Percentiles rank a stretch among this genome's conserved stretches.
Evolutionary conservation across 345 rosid species (phyloP).

Genomic region (Salix exigua): DNA sequence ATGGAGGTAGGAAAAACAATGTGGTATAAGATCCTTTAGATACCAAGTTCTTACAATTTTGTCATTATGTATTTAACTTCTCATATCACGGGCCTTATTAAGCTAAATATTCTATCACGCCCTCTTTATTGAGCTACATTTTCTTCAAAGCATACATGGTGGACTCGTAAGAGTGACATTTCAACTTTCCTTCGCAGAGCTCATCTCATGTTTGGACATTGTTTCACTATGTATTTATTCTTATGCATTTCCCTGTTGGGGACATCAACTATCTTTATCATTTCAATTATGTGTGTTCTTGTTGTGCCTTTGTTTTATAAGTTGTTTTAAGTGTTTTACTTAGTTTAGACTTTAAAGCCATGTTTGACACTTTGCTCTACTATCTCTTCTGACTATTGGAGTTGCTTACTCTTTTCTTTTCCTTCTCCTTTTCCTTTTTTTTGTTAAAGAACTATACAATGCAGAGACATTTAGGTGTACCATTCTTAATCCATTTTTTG

Average conservation of each 20-base stretch:
- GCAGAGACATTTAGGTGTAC: neutral
- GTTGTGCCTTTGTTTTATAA: neutral
- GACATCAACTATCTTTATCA: neutral
- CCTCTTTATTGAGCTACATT: neutral
- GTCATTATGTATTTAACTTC: neutral
- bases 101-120: neutral
- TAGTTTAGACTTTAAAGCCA: neutral
- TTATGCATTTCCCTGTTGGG: neutral
- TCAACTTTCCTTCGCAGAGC: neutral
- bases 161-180: neutral
- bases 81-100: neutral
- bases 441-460: neutral
- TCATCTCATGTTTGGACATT: neutral
- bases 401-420: neutral
- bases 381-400: neutral
- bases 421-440: neutral
- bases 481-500: constrained; percentile 3
- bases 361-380: neutral
- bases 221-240: neutral
- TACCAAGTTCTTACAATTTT: neutral
- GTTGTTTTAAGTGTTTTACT: neutral
- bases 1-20: neutral
- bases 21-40: neutral
- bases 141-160: neutral
- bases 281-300: neutral